These are phyloP conservation scores for Dothistroma septosporum DNA, from an alignment of 2,329 filamentous ascomycete genomes.

Conservation along the genomic window DNA sequence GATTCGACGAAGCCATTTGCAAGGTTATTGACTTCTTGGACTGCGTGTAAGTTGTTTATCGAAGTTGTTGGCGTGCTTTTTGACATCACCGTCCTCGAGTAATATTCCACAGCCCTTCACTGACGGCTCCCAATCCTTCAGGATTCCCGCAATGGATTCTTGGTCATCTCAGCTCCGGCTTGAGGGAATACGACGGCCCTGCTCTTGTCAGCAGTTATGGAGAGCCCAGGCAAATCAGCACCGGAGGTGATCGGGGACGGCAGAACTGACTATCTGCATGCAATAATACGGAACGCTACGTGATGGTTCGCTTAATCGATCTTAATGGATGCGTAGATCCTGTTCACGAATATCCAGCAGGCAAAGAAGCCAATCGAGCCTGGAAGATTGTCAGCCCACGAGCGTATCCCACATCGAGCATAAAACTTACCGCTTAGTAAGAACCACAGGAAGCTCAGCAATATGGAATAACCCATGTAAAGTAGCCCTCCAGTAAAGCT, in stretches of 20 bases:
- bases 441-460: conserved; percentile 88
- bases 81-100: too few species aligned
- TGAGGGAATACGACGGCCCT: too few species aligned
- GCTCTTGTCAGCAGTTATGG: too few species aligned
- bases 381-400: conserved; percentile 38
- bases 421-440: conserved; percentile 79
- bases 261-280: background rate
- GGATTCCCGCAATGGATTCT: too few species aligned
- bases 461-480: conserved; percentile 85
- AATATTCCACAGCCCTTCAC: too few species aligned
- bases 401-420: background rate
- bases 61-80: too few species aligned
- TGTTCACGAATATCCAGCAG: conserved; percentile 88
- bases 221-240: too few species aligned
- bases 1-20: background rate
- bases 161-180: too few species aligned
- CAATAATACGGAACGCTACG: background rate
- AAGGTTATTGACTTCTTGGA: background rate
- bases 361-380: conserved; percentile 94
- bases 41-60: too few species aligned
- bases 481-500: conserved; percentile 82
- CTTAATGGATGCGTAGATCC: conserved; percentile 97
- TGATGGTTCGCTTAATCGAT: conserved; percentile 62
- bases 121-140: too few species aligned
- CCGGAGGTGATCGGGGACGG: too few species aligned